A percentile compares a stretch with the other conserved stretches of the same genome.
These are phyloP conservation scores for Trypanosoma conorhini DNA, from an alignment of 208 protist species.

Conservation along the genomic window DNA sequence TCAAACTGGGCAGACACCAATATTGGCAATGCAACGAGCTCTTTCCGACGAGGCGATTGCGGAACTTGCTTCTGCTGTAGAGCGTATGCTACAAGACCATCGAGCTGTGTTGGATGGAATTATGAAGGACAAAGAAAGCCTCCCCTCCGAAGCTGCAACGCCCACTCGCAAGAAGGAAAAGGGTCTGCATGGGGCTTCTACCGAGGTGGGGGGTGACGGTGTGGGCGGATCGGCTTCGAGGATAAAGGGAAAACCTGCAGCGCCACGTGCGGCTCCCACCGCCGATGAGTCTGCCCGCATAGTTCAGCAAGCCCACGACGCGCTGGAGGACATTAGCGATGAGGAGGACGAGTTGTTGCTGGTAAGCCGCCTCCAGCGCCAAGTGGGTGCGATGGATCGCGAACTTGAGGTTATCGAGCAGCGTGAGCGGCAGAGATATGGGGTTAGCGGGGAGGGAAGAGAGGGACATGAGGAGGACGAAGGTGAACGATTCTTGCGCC, in stretches of 20 bases:
- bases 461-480: constrained; percentile 17
- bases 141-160: background rate
- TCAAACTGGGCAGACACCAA: constrained; percentile 5
- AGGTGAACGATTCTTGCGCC: background rate
- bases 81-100: constrained; percentile 80
- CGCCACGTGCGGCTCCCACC: background rate
- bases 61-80: constrained; percentile 44
- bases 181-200: constrained; percentile 12
- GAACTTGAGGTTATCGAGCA: constrained; percentile 42
- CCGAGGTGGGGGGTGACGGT: constrained; percentile 10
- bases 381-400: constrained; percentile 46
- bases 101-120: constrained; percentile 59
- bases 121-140: constrained; percentile 29
- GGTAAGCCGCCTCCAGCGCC: constrained; percentile 49
- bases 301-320: constrained; percentile 6
- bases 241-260: background rate
- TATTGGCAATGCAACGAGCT: background rate
- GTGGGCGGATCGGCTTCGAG: constrained; percentile 1
- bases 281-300: constrained; percentile 3
- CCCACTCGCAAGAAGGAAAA: constrained; percentile 7
- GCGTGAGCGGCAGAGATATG: constrained; percentile 4
- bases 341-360: constrained; percentile 69
- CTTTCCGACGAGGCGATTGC: constrained; percentile 32
- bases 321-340: constrained; percentile 27
- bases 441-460: constrained; percentile 1